Base-by-base conservation (phyloP, 768 basidiomycete genomes). In the Tricholoma saponaceum region DNA sequence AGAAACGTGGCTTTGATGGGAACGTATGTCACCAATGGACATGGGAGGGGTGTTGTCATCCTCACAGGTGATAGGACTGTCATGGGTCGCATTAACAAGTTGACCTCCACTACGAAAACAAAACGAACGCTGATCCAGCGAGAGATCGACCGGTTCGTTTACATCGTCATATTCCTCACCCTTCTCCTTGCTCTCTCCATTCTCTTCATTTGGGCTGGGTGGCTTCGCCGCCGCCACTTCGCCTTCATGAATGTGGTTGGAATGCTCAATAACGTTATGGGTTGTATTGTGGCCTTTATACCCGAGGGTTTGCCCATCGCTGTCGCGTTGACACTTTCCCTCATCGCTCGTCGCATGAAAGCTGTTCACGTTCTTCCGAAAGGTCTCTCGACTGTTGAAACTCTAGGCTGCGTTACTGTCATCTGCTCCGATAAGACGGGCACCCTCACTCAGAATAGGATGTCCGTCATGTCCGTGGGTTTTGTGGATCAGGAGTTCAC, bases 381-480 rank as follows among this genome's bases (percentile, higher is more conserved):
- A 62, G 81, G 82, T 3, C 71, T 89, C 22, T 77, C 84, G 25
- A 87, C 84, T 6, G 84, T 89, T 26, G 86, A 89, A 66, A 83
- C 83, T 8, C 74, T 89, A 5, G 86, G 87, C 6, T 76, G 80
- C 9, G 84, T 87, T 65, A 81, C 81, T 55, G 78, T 78, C 14
- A 67, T 79, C 33, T 75, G 74, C 50, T 77, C 76, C 6, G 81
- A 87, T 64, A 87, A 87, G 68, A 84, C 83, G 0, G 83, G 84
- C 13, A 85, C 83, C 0, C 69, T 87, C 18, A 86, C 85, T 2
- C 76, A 79, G 64, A 85, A 84, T 65, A 75, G 69, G 60, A 85
- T 86, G 84, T 74, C 79, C 10, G 83, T 81, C 44, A 76, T 79
- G 23, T 79, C 79, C 46, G 71, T 77, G 33, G 76, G 79, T 0